Evolutionary conservation across 2,329 filamentous ascomycete species (phyloP).

Genomic region (Aspergillus ochraceoroseus): DNA sequence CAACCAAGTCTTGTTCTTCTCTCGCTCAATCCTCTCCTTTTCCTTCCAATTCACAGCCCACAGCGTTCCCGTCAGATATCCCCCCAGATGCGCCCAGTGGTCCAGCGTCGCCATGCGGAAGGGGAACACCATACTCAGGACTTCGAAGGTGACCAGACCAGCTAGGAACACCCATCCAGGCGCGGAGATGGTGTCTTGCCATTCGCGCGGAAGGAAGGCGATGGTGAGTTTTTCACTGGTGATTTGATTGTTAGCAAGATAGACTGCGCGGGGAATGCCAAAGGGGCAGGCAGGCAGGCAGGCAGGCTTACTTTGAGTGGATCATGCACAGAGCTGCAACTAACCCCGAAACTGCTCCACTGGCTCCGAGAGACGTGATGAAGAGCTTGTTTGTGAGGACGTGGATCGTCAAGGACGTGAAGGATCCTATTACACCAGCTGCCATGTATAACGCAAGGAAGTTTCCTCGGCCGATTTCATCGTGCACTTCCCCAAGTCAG

Average conservation of each 20-base stretch:
- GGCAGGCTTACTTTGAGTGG: conserved; percentile 39
- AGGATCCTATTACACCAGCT: conserved; percentile 46
- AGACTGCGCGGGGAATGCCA: no score
- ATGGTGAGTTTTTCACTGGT: conserved; percentile 41
- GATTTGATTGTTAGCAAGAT: no score
- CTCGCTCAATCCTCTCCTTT: conserved; percentile 12
- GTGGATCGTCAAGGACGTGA: conserved; percentile 44
- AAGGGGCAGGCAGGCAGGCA: no score
- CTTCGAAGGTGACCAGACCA: conserved; percentile 36
- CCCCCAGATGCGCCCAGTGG: conserved; percentile 42
- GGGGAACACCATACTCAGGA: conserved; percentile 31
- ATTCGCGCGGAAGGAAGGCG: conserved; percentile 39
- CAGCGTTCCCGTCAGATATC: conserved; percentile 36
- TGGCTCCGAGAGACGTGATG: conserved; percentile 49
- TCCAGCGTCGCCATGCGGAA: conserved; percentile 35
- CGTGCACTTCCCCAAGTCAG: conserved; percentile 41
- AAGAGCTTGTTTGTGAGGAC: conserved; percentile 43
- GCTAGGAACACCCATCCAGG: conserved; percentile 38
- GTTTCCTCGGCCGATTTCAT: conserved; percentile 53
- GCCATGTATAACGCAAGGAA: conserved; percentile 52
- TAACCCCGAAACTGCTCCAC: conserved; percentile 48
- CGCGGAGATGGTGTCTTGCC: conserved; percentile 42
- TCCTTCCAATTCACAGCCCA: conserved; percentile 17
- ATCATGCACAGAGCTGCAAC: conserved; percentile 49
- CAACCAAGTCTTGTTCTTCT: conserved; percentile 18